phyloP scores from a whole-genome alignment of 805 yeast genomes.

The Saccharomycopsis olivae region DNA sequence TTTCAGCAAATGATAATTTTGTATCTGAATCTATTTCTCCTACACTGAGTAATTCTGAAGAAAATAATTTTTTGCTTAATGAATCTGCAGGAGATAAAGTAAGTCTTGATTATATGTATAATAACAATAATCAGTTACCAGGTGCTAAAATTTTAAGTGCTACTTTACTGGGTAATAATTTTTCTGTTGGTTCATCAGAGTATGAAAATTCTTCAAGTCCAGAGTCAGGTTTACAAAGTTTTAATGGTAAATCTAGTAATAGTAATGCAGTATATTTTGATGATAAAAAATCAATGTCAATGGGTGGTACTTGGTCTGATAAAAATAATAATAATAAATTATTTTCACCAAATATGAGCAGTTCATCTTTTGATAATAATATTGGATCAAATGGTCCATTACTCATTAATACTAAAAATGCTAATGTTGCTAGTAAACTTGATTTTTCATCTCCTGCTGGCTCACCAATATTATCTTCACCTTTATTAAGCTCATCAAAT shows the following conservation, averaged over 20 bases:
- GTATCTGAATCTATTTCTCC: too few relatives aligned
- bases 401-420: not conserved
- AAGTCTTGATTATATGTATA: not conserved
- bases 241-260: not conserved
- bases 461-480: slow-evolving; percentile 5
- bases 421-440: too few relatives aligned
- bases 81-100: too few relatives aligned
- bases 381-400: not conserved
- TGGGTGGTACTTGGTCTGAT: too few relatives aligned
- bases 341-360: not conserved
- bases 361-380: not conserved
- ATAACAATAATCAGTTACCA: not conserved
- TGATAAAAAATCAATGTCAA: not conserved
- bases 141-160: not conserved
- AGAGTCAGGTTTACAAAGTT: not conserved
- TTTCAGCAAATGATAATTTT: too few relatives aligned
- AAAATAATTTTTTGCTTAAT: not conserved
- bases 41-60: not conserved
- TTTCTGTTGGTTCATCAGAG: not conserved
- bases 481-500: not conserved
- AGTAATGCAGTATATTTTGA: not conserved
- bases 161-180: not conserved
- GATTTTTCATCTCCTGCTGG: slow-evolving; percentile 2
- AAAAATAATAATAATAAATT: too few relatives aligned
- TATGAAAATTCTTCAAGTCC: not conserved